Percentiles rank a stretch among this genome's conserved stretches.
Conservation (phyloP, 345 rosid species). For the Physaria fendleri region DNA sequence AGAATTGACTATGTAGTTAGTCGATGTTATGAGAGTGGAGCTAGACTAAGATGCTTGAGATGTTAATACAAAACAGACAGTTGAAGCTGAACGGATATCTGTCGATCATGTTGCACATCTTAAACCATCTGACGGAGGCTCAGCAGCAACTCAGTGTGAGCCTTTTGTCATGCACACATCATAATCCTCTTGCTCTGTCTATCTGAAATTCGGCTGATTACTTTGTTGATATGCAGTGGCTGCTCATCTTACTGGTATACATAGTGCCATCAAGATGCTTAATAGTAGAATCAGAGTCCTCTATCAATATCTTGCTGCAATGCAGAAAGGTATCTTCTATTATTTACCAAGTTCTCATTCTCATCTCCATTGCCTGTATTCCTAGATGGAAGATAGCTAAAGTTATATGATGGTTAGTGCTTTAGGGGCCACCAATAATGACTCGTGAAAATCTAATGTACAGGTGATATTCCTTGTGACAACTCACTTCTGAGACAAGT, state of each 20-base stretch:
- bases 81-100: conserved; percentile 93
- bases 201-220: background rate
- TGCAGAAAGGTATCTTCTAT: conserved; percentile 70
- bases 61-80: conserved; percentile 45
- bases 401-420: too few species aligned
- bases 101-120: conserved; percentile 99
- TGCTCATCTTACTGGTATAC: conserved; percentile 94
- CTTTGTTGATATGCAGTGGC: conserved; percentile 56
- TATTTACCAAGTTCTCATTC: background rate
- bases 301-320: conserved; percentile 75
- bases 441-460: conserved; percentile 23
- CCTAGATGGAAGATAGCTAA: too few species aligned
- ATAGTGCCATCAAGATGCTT: conserved; percentile 97
- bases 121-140: conserved; percentile 93
- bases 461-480: conserved; percentile 91
- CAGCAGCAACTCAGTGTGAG: conserved; percentile 90
- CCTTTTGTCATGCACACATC: background rate
- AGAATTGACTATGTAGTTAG: background rate
- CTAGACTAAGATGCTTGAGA: background rate
- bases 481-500: conserved; percentile 87
- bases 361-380: too few species aligned
- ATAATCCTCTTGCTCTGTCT: background rate
- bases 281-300: conserved; percentile 89
- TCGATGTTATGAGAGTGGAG: background rate
- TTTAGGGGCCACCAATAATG: too few species aligned